A percentile compares a stretch with the other conserved stretches of the same genome.
Evolutionary conservation across 371 early-diverging fungal species (phyloP).

Genomic region (Actinomucor elegans): DNA sequence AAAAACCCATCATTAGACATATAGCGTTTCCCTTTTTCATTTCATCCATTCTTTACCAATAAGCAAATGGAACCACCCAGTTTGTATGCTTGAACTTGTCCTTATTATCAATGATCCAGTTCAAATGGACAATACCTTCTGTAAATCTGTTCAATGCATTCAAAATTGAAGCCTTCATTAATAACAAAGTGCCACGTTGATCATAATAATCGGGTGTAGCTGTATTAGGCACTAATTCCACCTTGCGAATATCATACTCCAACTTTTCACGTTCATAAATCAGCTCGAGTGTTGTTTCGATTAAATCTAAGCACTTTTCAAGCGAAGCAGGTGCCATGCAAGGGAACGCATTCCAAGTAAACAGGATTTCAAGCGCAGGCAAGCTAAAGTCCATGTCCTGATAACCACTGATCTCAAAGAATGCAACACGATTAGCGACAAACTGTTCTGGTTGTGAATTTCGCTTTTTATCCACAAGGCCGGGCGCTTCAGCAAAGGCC

Average conservation of each 20-base stretch:
- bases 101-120: constrained; percentile 62
- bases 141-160: constrained; percentile 33
- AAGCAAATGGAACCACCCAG: constrained; percentile 64
- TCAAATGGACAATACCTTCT: constrained; percentile 49
- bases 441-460: constrained; percentile 58
- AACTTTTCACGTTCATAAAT: constrained; percentile 50
- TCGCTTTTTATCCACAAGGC: constrained; percentile 48
- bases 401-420: constrained; percentile 56
- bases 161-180: constrained; percentile 41
- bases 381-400: constrained; percentile 55
- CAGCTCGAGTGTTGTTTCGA: constrained; percentile 40
- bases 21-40: not conserved
- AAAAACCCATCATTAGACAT: not conserved
- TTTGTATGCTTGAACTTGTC: constrained; percentile 49
- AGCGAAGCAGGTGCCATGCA: constrained; percentile 49
- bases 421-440: constrained; percentile 49
- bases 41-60: constrained; percentile 54
- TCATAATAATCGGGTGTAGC: constrained; percentile 49
- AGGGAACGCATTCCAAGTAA: constrained; percentile 59
- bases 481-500: constrained; percentile 52
- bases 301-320: constrained; percentile 35
- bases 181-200: constrained; percentile 40
- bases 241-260: constrained; percentile 46
- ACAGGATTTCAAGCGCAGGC: constrained; percentile 58
- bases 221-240: constrained; percentile 40